Conservation (phyloP, 2,329 filamentous ascomycete species). For the Fusarium cicatricum region DNA sequence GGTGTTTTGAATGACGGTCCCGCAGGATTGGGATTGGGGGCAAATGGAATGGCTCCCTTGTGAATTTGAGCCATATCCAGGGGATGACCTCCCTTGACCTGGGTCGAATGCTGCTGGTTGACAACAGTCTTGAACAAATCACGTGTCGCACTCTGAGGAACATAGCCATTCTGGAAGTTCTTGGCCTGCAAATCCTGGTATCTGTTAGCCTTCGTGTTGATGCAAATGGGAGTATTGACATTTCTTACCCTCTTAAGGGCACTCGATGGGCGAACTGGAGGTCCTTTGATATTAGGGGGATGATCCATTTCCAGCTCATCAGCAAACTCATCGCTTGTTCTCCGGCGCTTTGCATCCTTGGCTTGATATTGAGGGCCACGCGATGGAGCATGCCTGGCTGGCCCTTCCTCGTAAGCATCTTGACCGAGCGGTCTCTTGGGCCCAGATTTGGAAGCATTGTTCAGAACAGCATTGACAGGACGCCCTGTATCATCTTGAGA, state of each 20-base stretch:
- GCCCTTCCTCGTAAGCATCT: conserved; percentile 65
- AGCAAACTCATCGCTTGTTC: conserved; percentile 77
- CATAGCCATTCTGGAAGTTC: conserved; percentile 68
- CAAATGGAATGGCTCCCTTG: conserved; percentile 90
- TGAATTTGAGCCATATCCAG: conserved; percentile 88
- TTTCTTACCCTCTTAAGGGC: conserved; percentile 70
- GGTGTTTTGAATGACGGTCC: conserved; percentile 74
- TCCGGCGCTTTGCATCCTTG: conserved; percentile 80
- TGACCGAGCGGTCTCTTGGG: conserved; percentile 78
- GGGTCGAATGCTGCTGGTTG: conserved; percentile 71
- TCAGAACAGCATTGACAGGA: conserved; percentile 66
- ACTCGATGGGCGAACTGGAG: conserved; percentile 83
- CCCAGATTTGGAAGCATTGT: conserved; percentile 66
- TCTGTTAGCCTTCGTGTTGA: conserved; percentile 45
- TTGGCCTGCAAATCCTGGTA: conserved; percentile 68
- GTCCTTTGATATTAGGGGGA: conserved; percentile 73
- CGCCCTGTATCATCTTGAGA: conserved; percentile 68
- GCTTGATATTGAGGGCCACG: conserved; percentile 71
- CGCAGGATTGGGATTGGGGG: conserved; percentile 69
- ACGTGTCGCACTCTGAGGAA: conserved; percentile 61
- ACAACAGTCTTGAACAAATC: conserved; percentile 73
- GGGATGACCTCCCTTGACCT: conserved; percentile 71
- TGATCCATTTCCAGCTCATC: conserved; percentile 68
- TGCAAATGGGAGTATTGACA: not conserved
- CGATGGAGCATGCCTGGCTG: conserved; percentile 53